These are phyloP conservation scores for Claviceps capensis DNA, from an alignment of 2,329 filamentous ascomycete species.

Conservation along the genomic window DNA sequence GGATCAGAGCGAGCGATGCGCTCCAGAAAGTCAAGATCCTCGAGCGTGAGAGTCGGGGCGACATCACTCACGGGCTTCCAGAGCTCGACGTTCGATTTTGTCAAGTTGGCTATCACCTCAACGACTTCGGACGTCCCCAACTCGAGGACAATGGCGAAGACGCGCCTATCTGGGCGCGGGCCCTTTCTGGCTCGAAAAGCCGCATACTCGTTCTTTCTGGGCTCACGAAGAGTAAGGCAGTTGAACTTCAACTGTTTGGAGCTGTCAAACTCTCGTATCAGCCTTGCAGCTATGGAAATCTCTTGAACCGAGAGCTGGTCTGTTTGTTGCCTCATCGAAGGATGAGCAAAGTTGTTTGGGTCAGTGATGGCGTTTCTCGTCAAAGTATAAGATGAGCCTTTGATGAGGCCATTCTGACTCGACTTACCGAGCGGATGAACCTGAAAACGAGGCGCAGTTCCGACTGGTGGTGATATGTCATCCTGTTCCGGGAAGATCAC, in stretches of 20 bases:
- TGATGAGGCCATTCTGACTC: neutral
- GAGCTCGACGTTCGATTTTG: constrained; percentile 25
- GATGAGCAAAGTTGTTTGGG: neutral
- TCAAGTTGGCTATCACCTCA: constrained; percentile 39
- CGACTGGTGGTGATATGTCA: constrained; percentile 22
- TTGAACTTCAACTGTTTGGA: constrained; percentile 35
- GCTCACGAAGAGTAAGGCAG: constrained; percentile 52
- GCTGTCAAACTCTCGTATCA: constrained; percentile 28
- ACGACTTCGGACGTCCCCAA: constrained; percentile 24
- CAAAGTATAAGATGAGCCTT: neutral
- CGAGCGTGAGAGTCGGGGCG: constrained; percentile 52
- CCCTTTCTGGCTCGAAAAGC: constrained; percentile 40
- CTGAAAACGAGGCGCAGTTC: constrained; percentile 15
- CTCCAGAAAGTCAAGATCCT: constrained; percentile 67
- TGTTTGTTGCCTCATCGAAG: constrained; percentile 2
- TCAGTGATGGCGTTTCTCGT: neutral
- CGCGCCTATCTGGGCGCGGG: constrained; percentile 34
- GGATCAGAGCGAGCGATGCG: constrained; percentile 52
- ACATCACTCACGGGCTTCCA: constrained; percentile 33
- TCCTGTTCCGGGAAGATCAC: constrained; percentile 30
- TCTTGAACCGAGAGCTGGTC: constrained; percentile 42
- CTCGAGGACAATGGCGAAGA: constrained; percentile 35
- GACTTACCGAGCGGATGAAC: constrained; percentile 24
- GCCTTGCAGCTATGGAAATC: constrained; percentile 33
- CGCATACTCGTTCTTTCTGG: constrained; percentile 47